Evolutionary conservation across 2,329 filamentous ascomycete species (phyloP).

Genomic region (Knufia petricola): DNA sequence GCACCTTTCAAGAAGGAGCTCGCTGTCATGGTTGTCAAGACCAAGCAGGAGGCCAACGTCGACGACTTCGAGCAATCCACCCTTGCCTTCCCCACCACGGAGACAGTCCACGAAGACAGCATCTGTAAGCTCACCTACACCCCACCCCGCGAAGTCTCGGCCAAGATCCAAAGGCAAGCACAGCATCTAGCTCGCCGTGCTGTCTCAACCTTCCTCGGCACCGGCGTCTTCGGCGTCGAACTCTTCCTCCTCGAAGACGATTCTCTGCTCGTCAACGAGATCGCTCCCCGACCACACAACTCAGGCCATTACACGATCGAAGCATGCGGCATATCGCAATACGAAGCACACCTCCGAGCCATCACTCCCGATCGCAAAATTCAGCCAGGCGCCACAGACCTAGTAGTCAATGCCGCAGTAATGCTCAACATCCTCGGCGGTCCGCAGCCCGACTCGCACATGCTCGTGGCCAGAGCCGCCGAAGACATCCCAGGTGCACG

Average conservation of each 20-base stretch:
- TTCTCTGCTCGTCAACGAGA: conserved; percentile 71
- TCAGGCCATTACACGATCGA: conserved; percentile 95
- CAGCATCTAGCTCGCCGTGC: conserved; percentile 70
- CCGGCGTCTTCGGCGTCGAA: conserved; percentile 92
- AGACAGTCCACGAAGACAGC: conserved; percentile 90
- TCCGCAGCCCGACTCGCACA: conserved; percentile 53
- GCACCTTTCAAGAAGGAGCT: conserved; percentile 77
- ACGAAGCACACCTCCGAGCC: conserved; percentile 76
- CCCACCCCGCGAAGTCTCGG: conserved; percentile 63
- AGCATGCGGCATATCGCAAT: conserved; percentile 80
- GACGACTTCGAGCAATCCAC: conserved; percentile 33
- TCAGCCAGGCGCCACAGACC: conserved; percentile 37
- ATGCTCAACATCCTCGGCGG: conserved; percentile 50
- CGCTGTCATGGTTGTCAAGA: conserved; percentile 90
- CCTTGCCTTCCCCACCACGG: conserved; percentile 76
- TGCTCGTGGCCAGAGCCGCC: conserved; percentile 47
- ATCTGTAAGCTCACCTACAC: conserved; percentile 90
- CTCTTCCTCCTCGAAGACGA: conserved; percentile 77
- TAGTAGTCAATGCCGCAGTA: conserved; percentile 38
- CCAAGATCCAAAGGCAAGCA: conserved; percentile 53
- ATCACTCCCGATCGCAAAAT: conserved; percentile 58
- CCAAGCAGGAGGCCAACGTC: conserved; percentile 52
- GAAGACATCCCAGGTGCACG: conserved; percentile 49
- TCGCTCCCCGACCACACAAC: conserved; percentile 77
- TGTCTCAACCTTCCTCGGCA: conserved; percentile 69